Evolutionary conservation across 768 basidiomycete species (phyloP).

Genomic region (Ramaria rubella): DNA sequence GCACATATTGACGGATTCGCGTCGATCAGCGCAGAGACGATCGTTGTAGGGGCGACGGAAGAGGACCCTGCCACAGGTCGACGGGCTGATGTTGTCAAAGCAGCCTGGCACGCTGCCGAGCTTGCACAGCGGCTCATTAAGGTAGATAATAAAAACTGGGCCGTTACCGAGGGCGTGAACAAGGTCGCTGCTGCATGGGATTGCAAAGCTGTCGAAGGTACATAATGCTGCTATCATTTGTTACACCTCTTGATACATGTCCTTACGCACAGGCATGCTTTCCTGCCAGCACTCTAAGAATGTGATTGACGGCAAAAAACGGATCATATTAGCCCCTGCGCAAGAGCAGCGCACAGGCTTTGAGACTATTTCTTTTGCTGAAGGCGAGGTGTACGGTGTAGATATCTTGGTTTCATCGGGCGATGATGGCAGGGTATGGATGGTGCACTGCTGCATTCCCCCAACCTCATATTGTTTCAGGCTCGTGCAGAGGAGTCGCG

Average conservation of each 20-base stretch:
- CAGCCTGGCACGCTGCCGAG: slow-evolving; percentile 91
- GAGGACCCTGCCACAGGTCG: slow-evolving; percentile 74
- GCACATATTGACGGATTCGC: slow-evolving; percentile 98
- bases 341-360: slow-evolving; percentile 81
- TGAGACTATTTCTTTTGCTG: slow-evolving; percentile 79
- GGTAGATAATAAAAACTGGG: slow-evolving; percentile 93
- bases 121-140: slow-evolving; percentile 86
- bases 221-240: slow-evolving; percentile 14
- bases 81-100: slow-evolving; percentile 87
- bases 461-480: slow-evolving; percentile 33
- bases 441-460: neutral
- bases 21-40: slow-evolving; percentile 86
- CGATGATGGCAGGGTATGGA: slow-evolving; percentile 83
- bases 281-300: slow-evolving; percentile 94
- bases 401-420: slow-evolving; percentile 85
- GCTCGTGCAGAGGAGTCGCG: slow-evolving; percentile 83
- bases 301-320: slow-evolving; percentile 93
- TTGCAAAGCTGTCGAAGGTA: slow-evolving; percentile 94
- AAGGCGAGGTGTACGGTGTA: slow-evolving; percentile 92
- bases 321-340: slow-evolving; percentile 85
- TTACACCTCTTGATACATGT: neutral
- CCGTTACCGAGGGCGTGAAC: slow-evolving; percentile 79
- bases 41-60: slow-evolving; percentile 76
- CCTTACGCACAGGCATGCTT: slow-evolving; percentile 71
- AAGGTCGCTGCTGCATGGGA: slow-evolving; percentile 66